Evolutionary conservation across 1,284 basidiomycete genomes (phyloP), one percentile per base, ranked within the genome.

Genomic region (Lentinus polychrous): DNA sequence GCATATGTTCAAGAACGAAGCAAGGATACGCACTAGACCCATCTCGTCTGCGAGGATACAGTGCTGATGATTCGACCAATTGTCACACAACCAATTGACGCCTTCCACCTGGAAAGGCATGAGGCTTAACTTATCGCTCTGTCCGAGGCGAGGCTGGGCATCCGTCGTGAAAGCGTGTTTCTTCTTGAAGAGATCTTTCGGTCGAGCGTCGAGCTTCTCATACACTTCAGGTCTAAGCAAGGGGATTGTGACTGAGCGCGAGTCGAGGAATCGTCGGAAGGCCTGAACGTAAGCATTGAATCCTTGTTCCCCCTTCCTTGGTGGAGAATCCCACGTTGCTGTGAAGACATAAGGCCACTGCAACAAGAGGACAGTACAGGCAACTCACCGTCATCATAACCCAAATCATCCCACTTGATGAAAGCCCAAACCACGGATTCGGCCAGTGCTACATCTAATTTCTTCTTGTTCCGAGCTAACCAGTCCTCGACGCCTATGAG

Each of bases 41-140:
- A 99, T 98, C 67, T 98, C 95, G 61, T 99, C 95, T 2, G 94
- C 94, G n/a, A 98, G 76, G 55, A 97, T 98, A 57, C 89, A 94
- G 34, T 86, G 83, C 54, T 94, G 91, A 39, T 78, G 75, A 55
- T 81, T 84, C 79, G 84, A 91, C 87, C 93, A 94, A 57, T 95
- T 94, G 58, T 84, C 78, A 52, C 82, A 81, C 24, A 97, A 73
- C 93, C 94, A 97, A 54, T 94, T 94, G 53, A 97, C 83, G 4
- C 95, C 94, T 45, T 93, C 85, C 20, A 95, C 75, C 64, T 93
- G 91, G 68, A 94, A 95, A 20, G 81, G 79, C 88, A 94, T 91
- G 43, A 95, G 73, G 55, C 79, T 81, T 50, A 86, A 66, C 18
- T 73, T 65, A 8, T 66, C 58, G 51, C 68, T 67, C 59, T 90